These are phyloP conservation scores for Elsinoe batatas DNA, from an alignment of 2,329 filamentous ascomycete genomes.

Conservation along the genomic window DNA sequence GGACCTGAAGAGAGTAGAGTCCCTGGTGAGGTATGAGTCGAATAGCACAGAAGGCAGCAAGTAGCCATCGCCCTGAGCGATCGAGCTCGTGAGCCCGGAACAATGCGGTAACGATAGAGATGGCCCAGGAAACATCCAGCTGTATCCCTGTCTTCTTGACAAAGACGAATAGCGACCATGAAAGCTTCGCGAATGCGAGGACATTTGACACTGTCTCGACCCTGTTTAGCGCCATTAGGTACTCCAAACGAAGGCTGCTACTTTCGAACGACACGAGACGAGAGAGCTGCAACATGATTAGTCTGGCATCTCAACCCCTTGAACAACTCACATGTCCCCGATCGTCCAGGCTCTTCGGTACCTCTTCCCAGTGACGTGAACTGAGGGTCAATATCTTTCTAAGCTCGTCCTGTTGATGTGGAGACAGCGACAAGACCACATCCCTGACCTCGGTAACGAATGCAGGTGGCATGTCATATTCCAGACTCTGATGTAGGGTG, in stretches of 20 bases:
- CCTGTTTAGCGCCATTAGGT: background rate
- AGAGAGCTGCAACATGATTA: no score
- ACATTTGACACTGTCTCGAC: background rate
- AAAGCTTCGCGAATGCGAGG: background rate
- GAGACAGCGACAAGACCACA: background rate
- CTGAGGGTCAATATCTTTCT: no score
- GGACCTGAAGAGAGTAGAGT: background rate
- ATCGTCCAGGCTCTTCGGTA: no score
- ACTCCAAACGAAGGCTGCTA: constrained; percentile 2
- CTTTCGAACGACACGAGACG: background rate
- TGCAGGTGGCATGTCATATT: no score
- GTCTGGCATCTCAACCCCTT: no score
- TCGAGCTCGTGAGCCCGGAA: constrained; percentile 5
- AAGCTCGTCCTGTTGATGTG: no score
- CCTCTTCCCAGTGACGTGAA: no score
- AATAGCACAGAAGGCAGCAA: background rate
- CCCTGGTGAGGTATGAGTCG: background rate
- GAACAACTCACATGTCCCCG: no score
- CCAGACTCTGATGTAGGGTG: background rate
- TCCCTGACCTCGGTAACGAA: background rate
- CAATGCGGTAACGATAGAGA: background rate
- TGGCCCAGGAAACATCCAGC: background rate
- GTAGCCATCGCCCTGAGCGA: background rate
- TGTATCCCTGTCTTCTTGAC: background rate
- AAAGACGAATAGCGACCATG: background rate